Evolutionary conservation across 495 filamentous ascomycete genomes (phyloP), one percentile per base, ranked within the genome.

Genomic region (Gamarada debralockiae): DNA sequence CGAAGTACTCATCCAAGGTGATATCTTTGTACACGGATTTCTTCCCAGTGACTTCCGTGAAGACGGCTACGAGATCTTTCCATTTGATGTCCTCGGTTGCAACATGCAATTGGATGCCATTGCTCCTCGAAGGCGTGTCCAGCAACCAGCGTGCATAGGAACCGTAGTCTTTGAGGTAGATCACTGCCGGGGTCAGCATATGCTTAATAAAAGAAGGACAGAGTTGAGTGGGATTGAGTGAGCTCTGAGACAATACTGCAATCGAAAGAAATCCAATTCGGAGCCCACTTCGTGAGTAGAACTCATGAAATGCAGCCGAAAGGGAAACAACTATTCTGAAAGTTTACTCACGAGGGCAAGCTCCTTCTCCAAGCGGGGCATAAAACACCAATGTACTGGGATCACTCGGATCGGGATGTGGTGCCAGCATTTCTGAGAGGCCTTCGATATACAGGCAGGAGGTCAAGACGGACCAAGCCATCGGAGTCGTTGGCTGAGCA

Each of bases 361-460:
- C 51, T 3, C 51, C 51, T 10, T 34, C 23, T 8, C 51, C 42
- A 5, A 53, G 24, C 0, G 53, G 53, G 8, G 43, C 10, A 3
- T 6, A 3, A 25, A 56, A 50, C 2, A 56, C 25, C n/a, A 23
- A 43, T 7, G 27, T 37, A 23, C 48, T 46, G 20, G 50, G 46
- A 4, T 12, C 36, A 13, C 46, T 21, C 6, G 15, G 17, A 0
- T 1, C 10, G 8, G 53, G 53, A n/a, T n/a, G n/a, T n/a, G n/a
- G n/a, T n/a, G 25, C 25, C 25, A 34, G 33, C 7, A 25, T 9
- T 44, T 17, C 13, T 4, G 37, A 59, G 14, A 74, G 55, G 56
- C 62, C 65, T 27, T 74, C 67, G 48, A 67, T 60, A 47, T 73
- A 74, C 6, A 67, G 67, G 0, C 70, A 60, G 4, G 66, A 63